Conservation (phyloP, 1,284 basidiomycete genomes). For the Ustilago lituana region DNA sequence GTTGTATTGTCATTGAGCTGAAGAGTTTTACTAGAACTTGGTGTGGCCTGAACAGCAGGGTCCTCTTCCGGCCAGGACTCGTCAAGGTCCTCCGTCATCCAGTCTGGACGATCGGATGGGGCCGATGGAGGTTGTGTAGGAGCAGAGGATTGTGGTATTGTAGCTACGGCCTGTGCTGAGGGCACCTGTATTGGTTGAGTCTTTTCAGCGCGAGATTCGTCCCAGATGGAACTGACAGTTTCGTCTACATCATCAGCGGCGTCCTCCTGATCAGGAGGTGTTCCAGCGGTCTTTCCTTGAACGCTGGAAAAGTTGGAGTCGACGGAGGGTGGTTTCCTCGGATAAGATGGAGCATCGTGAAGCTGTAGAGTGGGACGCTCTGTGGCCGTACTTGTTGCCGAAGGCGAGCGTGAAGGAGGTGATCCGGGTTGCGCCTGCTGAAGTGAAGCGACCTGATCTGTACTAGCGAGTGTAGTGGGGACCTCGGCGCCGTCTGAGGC, state of each 20-base stretch:
- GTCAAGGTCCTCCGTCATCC: constrained; percentile 54
- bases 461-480: background rate
- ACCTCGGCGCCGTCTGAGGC: constrained; percentile 14
- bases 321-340: constrained; percentile 31
- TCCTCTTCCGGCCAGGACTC: constrained; percentile 46
- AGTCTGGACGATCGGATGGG: constrained; percentile 20
- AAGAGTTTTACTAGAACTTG: background rate
- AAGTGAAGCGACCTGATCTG: background rate
- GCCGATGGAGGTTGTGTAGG: background rate
- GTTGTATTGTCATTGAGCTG: background rate
- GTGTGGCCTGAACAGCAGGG: background rate
- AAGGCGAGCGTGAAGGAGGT: constrained; percentile 16
- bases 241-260: constrained; percentile 8
- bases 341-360: constrained; percentile 8
- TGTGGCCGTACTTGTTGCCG: constrained; percentile 23
- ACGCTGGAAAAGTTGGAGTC: constrained; percentile 52
- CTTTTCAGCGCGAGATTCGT: constrained; percentile 20
- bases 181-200: constrained; percentile 1
- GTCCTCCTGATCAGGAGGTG: constrained; percentile 19
- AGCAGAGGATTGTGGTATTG: background rate
- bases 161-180: background rate
- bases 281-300: constrained; percentile 45
- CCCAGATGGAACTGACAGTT: constrained; percentile 39
- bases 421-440: background rate
- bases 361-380: constrained; percentile 12